Percentiles rank a stretch among this genome's conserved stretches.
Evolutionary conservation across 2,329 filamentous ascomycete species (phyloP).

Genomic region (Scortechinia acanthostroma): DNA sequence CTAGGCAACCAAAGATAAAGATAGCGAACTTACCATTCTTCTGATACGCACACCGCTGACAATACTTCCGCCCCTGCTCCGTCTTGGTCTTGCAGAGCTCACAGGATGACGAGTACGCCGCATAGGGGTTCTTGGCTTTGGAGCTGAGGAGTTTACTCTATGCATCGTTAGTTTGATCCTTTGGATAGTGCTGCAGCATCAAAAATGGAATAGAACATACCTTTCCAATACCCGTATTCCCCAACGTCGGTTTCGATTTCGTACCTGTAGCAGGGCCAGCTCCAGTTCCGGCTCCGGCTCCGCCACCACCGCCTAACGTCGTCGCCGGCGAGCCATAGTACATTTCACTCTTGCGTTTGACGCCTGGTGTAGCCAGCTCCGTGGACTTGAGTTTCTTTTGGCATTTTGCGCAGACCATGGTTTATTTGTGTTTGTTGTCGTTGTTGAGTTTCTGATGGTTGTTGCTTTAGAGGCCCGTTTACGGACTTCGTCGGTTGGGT

Average conservation of each 20-base stretch:
- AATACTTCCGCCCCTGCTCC: slow-evolving; percentile 51
- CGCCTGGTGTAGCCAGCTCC: slow-evolving; percentile 52
- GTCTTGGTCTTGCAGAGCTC: slow-evolving; percentile 56
- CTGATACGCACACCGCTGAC: slow-evolving; percentile 56
- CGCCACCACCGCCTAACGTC: slow-evolving; percentile 24
- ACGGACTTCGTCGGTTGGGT: too few relatives aligned
- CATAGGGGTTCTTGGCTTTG: slow-evolving; percentile 59
- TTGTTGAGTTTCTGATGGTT: too few relatives aligned
- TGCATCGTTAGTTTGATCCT: not conserved
- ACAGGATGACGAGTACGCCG: slow-evolving; percentile 54
- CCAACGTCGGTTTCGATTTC: slow-evolving; percentile 36
- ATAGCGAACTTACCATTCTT: slow-evolving; percentile 38
- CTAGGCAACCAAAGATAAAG: not conserved
- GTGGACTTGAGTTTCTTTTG: slow-evolving; percentile 53
- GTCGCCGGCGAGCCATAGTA: slow-evolving; percentile 52
- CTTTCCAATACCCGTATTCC: slow-evolving; percentile 51
- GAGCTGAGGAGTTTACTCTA: slow-evolving; percentile 60
- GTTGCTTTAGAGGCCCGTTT: too few relatives aligned
- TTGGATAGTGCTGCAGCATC: not conserved
- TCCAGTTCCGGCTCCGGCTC: slow-evolving; percentile 34
- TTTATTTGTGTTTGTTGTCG: not conserved
- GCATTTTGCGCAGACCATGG: slow-evolving; percentile 60
- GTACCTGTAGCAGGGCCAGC: too few relatives aligned
- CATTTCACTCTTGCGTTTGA: slow-evolving; percentile 63
- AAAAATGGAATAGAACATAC: slow-evolving; percentile 18